Base-by-base conservation (phyloP, 768 basidiomycete species). In the Boletales sp. region DNA sequence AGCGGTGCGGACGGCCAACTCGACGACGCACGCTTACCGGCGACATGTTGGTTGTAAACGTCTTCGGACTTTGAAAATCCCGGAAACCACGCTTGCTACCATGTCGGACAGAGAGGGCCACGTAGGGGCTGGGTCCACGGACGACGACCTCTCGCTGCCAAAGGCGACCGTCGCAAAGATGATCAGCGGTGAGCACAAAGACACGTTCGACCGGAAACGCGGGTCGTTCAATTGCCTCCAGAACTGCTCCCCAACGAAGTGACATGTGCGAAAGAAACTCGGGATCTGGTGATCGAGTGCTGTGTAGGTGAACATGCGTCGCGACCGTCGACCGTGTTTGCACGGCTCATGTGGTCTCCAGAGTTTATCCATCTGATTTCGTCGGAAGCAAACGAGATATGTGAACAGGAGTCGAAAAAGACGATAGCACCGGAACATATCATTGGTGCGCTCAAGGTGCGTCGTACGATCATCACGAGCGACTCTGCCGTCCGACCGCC, bases 361-460 rank as follows among this genome's bases (percentile, higher is more conserved):
- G 96, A 99, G 76, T 99, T 98, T 68, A 94, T 99, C 54, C 92
- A 98, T 67, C 72, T 98, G 69, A 87, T 99, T 66, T 95, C 96
- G 15, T 92, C 94, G 9, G 93, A 97, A 66, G 92, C 96, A 46
- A 98, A 98, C 67, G 92, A 97, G 57, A 91, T 97, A 54, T 99
- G 96, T 63, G 96, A 98, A 65, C 87, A 92, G 66, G 94, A 95
- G 64, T 91, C 92, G 21, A 97, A 96, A 76, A 99, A 99, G 75
- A 99, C 96, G 1, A 98, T 99, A 60, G 89, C 93, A 5, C 96
- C 96, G 2, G 96, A 99, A 60, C 96, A 99, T 64, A 94, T 98
- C 39, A 87, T 97, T 30, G 74, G 79, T 19, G 96, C 96, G 6
- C 75, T 99, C 49, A 92, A 92, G 74, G 94, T 90, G 49, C 45